These are phyloP conservation scores for Chrysoporthe deuterocubensis DNA, from an alignment of 2,329 filamentous ascomycete genomes.

Conservation along the genomic window DNA sequence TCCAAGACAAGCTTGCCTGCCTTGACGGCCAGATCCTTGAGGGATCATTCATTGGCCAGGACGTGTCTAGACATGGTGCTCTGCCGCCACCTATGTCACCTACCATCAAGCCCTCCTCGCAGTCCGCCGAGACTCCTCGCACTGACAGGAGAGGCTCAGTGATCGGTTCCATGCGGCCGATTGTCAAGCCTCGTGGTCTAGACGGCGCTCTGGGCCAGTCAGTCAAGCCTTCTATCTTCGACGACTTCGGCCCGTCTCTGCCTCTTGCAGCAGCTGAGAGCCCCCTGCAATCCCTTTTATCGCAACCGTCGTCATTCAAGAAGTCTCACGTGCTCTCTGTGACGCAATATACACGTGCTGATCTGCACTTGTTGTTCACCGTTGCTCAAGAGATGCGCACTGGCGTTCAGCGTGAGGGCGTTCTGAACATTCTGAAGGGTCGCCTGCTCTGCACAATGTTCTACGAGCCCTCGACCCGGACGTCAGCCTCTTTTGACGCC, in stretches of 20 bases:
- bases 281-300: slow-evolving; percentile 72
- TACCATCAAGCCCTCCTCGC: slow-evolving; percentile 53
- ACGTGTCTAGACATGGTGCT: slow-evolving; percentile 73
- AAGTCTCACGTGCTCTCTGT: slow-evolving; percentile 90
- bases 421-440: slow-evolving; percentile 83
- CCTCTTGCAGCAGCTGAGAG: slow-evolving; percentile 59
- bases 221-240: slow-evolving; percentile 39
- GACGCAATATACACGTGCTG: slow-evolving; percentile 82
- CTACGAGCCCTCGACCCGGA: slow-evolving; percentile 96
- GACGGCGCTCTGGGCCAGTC: slow-evolving; percentile 39
- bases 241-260: slow-evolving; percentile 51
- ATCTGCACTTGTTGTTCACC: slow-evolving; percentile 92
- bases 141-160: slow-evolving; percentile 41
- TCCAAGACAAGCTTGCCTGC: slow-evolving; percentile 75
- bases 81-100: slow-evolving; percentile 60
- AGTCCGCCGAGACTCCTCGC: slow-evolving; percentile 34
- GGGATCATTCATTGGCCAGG: slow-evolving; percentile 65
- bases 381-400: slow-evolving; percentile 97
- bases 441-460: slow-evolving; percentile 91
- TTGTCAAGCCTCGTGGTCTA: slow-evolving; percentile 38
- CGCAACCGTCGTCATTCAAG: slow-evolving; percentile 81
- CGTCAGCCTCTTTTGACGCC: slow-evolving; percentile 93
- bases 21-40: slow-evolving; percentile 69
- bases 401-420: slow-evolving; percentile 89
- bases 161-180: slow-evolving; percentile 39